Evolutionary conservation across 2,329 filamentous ascomycete species (phyloP), one percentile per base, ranked within the genome.

Genomic region (Monosporascus cannonballus): DNA sequence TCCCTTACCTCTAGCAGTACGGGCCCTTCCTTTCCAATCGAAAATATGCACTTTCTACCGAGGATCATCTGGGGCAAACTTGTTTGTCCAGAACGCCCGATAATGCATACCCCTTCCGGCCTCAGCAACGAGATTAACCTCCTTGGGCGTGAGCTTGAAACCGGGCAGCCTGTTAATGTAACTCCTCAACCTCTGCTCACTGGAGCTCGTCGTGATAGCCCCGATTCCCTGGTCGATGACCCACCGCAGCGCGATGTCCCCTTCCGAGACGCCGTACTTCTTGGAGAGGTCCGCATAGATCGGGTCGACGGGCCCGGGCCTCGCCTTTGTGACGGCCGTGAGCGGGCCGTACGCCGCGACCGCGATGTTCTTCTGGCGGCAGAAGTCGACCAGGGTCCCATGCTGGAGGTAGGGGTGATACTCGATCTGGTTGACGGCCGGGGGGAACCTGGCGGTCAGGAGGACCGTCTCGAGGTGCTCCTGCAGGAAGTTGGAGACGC

Each of bases 371-470:
- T 85, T 71, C 62, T 77, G 68, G 59, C 75, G 75, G 67, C 78
- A 79, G 69, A 80, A 88, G 17, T 73, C 69, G 34, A 87, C 51
- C 14, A 88, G 72, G 53, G 76, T 73, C 6, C 74, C 75, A 65
- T 87, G 85, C 69, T 87, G 85, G 49, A 88, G 74, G 66, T 90
- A 89, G 0, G 89, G 87, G 69, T 94, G 87, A 64, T 81, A 85
- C 73, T 93, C 89, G 64, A 93, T 87, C 76, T 94, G 89, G 73
- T 93, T 92, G 56, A 88, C 79, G 6, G 81, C 84, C 1, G 89
- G 89, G 3, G 74, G 66, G 55, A 87, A 67, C 60, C 77, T 79
- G 49, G 84, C 84, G 5, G 83, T 81, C 65, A 77, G 67, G 2
- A 86, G 71, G 42, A 85, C 65, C 3, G 71, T 63, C 65, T 85